Evolutionary conservation across 2,329 filamentous ascomycete genomes (phyloP).

Genomic region (Whalleya microplaca): DNA sequence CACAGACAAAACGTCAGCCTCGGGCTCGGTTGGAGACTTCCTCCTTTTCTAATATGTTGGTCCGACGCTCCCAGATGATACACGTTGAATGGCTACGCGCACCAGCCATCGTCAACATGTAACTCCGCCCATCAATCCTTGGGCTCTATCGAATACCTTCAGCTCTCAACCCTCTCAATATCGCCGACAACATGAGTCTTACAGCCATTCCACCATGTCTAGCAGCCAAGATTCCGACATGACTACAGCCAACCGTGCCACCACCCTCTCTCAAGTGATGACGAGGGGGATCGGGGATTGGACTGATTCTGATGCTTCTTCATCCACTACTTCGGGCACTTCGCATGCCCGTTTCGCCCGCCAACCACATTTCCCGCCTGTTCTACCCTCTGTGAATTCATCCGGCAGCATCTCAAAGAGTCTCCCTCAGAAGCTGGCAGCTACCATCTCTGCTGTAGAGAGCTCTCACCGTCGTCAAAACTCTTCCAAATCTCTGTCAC

Average conservation of each 20-base stretch:
- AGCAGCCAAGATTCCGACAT: constrained; percentile 25
- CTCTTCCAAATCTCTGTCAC: constrained; percentile 23
- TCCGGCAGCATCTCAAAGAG: constrained; percentile 30
- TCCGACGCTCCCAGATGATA: constrained; percentile 16
- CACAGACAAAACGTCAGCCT: neutral
- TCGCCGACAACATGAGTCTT: constrained; percentile 25
- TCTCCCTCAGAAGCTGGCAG: constrained; percentile 26
- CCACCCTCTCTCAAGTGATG: constrained; percentile 21
- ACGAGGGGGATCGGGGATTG: constrained; percentile 25
- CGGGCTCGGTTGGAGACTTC: neutral
- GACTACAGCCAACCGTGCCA: constrained; percentile 22
- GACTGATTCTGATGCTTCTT: constrained; percentile 24
- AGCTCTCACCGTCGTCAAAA: constrained; percentile 13
- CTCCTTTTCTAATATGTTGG: constrained; percentile 18
- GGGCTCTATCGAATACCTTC: constrained; percentile 18
- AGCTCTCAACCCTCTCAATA: constrained; percentile 10
- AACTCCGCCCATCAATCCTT: constrained; percentile 22
- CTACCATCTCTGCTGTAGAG: constrained; percentile 24
- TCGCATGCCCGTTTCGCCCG: constrained; percentile 26
- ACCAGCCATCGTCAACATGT: constrained; percentile 18
- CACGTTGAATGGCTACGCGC: constrained; percentile 24
- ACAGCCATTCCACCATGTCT: constrained; percentile 17
- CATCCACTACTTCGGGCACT: constrained; percentile 27
- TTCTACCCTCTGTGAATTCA: constrained; percentile 25
- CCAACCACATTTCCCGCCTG: constrained; percentile 30